Percentiles rank a stretch among this genome's conserved stretches.
These are phyloP conservation scores for Reutealis trisperma DNA, from an alignment of 345 rosid species.

Conservation along the genomic window DNA sequence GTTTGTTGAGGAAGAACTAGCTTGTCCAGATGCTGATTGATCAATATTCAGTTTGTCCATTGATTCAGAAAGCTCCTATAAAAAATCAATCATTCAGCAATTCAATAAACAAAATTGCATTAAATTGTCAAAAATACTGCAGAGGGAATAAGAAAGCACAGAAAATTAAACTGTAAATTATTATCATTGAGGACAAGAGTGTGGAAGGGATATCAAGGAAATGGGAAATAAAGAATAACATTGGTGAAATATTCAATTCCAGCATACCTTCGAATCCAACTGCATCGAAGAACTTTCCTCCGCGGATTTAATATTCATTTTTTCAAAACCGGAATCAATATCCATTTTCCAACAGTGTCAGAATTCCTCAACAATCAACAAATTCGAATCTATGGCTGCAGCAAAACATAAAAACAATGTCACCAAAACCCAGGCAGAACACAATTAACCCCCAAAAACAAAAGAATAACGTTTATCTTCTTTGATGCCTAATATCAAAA, in stretches of 20 bases:
- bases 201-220: background rate
- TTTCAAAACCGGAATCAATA: conserved; percentile 39
- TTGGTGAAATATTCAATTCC: background rate
- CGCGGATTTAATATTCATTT: conserved; percentile 30
- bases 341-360: conserved; percentile 41
- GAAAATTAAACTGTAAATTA: too few species aligned
- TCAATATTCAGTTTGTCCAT: conserved; percentile 58
- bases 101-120: background rate
- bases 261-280: conserved; percentile 51
- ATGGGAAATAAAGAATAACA: background rate
- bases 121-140: background rate
- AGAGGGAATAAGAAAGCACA: background rate
- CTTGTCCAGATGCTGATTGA: conserved; percentile 29
- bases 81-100: conserved; percentile 31
- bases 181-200: background rate
- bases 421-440: background rate
- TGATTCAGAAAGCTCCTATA: conserved; percentile 51
- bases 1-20: conserved; percentile 38
- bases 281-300: conserved; percentile 39
- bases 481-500: background rate
- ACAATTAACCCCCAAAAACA: background rate
- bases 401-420: background rate
- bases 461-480: background rate
- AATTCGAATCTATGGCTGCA: conserved; percentile 1
- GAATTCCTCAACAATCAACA: conserved; percentile 11